A percentile compares a stretch with the other conserved stretches of the same genome.
phyloP scores from a whole-genome alignment of 768 basidiomycete genomes.

The Rhodotorula toruloides region DNA sequence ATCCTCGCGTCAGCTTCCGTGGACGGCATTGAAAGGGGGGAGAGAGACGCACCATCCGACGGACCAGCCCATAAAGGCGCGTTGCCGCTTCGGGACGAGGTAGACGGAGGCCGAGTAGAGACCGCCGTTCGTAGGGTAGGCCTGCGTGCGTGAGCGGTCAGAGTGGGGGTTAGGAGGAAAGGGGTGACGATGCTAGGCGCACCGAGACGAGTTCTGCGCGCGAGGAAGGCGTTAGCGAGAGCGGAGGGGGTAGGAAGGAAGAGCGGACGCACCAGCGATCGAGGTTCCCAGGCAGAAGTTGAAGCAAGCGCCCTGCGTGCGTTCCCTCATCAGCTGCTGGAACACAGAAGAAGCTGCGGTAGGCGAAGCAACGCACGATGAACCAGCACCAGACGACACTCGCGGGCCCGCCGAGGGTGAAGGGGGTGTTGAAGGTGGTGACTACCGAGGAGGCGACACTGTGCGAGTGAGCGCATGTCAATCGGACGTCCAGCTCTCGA shows the following conservation, averaged over 20 bases:
- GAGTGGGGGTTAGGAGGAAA: too few relatives aligned
- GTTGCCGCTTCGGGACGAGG: slow-evolving; percentile 47
- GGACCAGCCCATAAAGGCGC: slow-evolving; percentile 48
- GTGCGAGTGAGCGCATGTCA: slow-evolving; percentile 15
- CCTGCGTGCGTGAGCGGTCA: slow-evolving; percentile 36
- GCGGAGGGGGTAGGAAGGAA: slow-evolving; percentile 26
- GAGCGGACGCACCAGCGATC: slow-evolving; percentile 36
- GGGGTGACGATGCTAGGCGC: not conserved
- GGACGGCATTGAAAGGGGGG: slow-evolving; percentile 21
- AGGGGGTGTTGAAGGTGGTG: slow-evolving; percentile 50
- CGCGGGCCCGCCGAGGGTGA: slow-evolving; percentile 48
- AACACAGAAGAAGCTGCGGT: not conserved
- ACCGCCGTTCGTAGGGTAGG: slow-evolving; percentile 51
- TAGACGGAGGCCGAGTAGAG: slow-evolving; percentile 50
- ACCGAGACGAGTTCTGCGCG: slow-evolving; percentile 7
- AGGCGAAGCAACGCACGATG: slow-evolving; percentile 42
- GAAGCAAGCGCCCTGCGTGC: slow-evolving; percentile 32
- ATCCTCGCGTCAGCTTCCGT: too few relatives aligned
- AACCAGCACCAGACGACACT: slow-evolving; percentile 51
- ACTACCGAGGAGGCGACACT: slow-evolving; percentile 46
- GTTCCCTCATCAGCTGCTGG: slow-evolving; percentile 6
- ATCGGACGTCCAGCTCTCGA: not conserved
- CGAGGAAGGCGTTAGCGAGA: not conserved
- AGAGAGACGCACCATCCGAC: slow-evolving; percentile 48
- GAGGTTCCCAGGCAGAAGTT: slow-evolving; percentile 39